These are phyloP conservation scores for Cryptococcus sp. DNA, from an alignment of 1,284 basidiomycete genomes.

Conservation along the genomic window DNA sequence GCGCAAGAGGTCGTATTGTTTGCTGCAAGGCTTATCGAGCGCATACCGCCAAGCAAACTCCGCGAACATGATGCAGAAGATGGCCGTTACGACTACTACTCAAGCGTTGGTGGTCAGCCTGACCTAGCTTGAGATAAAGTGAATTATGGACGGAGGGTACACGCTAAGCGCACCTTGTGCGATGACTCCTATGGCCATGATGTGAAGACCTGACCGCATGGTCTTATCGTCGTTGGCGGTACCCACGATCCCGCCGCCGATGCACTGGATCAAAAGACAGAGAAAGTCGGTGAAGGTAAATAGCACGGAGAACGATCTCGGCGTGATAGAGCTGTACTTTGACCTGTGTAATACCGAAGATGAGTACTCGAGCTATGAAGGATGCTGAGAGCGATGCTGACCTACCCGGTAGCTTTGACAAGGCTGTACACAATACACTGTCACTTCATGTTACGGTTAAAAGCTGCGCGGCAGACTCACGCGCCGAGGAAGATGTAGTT, in stretches of 20 bases:
- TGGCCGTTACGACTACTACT: constrained; percentile 6
- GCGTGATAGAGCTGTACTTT: constrained; percentile 10
- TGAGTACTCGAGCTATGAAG: neutral
- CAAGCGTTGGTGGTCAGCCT: neutral
- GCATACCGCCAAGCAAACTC: constrained; percentile 7
- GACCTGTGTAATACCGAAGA: neutral
- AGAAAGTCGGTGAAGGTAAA: constrained; percentile 14
- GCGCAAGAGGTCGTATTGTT: neutral
- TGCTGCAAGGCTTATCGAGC: too few species aligned
- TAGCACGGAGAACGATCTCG: constrained; percentile 9
- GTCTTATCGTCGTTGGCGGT: neutral
- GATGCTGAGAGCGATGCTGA: neutral
- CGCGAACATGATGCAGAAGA: constrained; percentile 4
- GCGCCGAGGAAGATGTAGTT: constrained; percentile 43
- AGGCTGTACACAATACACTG: neutral
- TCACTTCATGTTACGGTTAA: neutral
- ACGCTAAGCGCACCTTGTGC: constrained; percentile 4
- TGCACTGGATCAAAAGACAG: constrained; percentile 14
- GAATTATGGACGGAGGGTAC: too few species aligned
- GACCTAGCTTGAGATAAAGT: too few species aligned
- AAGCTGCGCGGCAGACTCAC: constrained; percentile 10
- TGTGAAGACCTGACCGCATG: constrained; percentile 9
- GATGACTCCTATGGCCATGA: constrained; percentile 13
- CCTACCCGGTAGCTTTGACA: constrained; percentile 1
- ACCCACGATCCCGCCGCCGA: constrained; percentile 13